Evolutionary conservation across 495 filamentous ascomycete genomes (phyloP), one percentile per base, ranked within the genome.

Genomic region (Neurospora africana): DNA sequence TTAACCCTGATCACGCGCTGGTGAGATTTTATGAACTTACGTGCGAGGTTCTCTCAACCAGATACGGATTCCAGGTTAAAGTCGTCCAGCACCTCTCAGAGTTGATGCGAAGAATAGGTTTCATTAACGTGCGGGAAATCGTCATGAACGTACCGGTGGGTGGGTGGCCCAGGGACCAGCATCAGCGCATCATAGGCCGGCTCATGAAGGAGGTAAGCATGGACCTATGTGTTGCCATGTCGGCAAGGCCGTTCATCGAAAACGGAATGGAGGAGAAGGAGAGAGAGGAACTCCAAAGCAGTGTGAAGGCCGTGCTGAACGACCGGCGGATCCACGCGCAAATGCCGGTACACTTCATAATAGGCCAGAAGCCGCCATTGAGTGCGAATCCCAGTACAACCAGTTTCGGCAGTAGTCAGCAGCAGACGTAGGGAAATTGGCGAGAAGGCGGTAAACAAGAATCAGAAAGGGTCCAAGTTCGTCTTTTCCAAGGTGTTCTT

Each of bases 131-230:
- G n/a, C 78, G 82, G 17, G 80, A 86, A 65, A 80, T 78, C 36
- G 73, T 81, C 1, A 89, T 84, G 68, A 86, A 90, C 71, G 79
- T 90, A 73, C 91, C 90, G 0, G 75, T 90, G 38, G 89, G 89
- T 7, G 81, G 84, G 10, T 92, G 91, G 90, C 80, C 87, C 4
- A 83, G 79, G 36, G 86, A 91, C 69, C 76, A 79, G n/a, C 80
- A 82, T 30, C 76, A 89, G 75, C 87, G 88, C 70, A 80, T 85
- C 74, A 85, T 91, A n/a, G 90, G 90, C 4, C 73, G 83, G 68
- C 82, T 80, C 61, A 79, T 80, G 35, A 79, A 81, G 71, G 86
- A 85, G 75, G 84, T 89, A 44, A 70, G 86, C 36, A 69, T 88
- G 13, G 85, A 89, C 75, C 86, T 88, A 43, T 76, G 88, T 53